Conservation (phyloP, 2,329 filamentous ascomycete genomes). For the Ophiocordyceps polyrhachis-furcata region DNA sequence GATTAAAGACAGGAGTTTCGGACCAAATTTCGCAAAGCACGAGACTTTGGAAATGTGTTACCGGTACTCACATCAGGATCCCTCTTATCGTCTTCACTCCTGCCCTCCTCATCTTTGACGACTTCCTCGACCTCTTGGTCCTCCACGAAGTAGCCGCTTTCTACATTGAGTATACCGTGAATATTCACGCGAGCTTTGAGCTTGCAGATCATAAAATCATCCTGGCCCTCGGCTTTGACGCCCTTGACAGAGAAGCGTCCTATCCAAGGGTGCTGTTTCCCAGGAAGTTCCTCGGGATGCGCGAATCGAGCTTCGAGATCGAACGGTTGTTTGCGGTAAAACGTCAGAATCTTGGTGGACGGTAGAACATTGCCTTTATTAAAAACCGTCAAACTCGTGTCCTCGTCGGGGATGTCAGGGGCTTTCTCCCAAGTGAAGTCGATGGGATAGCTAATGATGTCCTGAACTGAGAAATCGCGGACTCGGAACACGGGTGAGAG, state of each 20-base stretch:
- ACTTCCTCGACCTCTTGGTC: constrained; percentile 95
- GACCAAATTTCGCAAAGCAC: no score
- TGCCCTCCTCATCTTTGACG: constrained; percentile 56
- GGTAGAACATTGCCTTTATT: constrained; percentile 94
- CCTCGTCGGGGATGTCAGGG: constrained; percentile 92
- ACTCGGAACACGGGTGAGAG: constrained; percentile 96
- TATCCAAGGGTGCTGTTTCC: constrained; percentile 86
- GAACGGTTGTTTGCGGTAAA: constrained; percentile 96
- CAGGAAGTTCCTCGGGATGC: constrained; percentile 69
- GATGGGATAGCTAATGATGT: constrained; percentile 95
- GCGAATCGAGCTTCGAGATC: constrained; percentile 90
- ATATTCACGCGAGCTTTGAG: constrained; percentile 94
- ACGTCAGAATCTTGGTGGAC: constrained; percentile 97
- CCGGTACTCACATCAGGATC: constrained; percentile 51
- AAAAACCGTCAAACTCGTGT: constrained; percentile 92
- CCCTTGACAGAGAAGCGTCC: constrained; percentile 96
- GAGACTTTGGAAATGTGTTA: no score
- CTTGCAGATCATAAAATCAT: constrained; percentile 99
- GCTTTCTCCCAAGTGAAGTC: constrained; percentile 99
- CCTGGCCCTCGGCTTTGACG: constrained; percentile 80
- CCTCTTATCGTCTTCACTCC: constrained; percentile 45
- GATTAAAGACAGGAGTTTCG: no score
- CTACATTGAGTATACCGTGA: constrained; percentile 88
- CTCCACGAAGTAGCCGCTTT: constrained; percentile 95
- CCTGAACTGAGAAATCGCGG: constrained; percentile 92